Conservation (phyloP, 768 basidiomycete species). For the Boletales sp. region DNA sequence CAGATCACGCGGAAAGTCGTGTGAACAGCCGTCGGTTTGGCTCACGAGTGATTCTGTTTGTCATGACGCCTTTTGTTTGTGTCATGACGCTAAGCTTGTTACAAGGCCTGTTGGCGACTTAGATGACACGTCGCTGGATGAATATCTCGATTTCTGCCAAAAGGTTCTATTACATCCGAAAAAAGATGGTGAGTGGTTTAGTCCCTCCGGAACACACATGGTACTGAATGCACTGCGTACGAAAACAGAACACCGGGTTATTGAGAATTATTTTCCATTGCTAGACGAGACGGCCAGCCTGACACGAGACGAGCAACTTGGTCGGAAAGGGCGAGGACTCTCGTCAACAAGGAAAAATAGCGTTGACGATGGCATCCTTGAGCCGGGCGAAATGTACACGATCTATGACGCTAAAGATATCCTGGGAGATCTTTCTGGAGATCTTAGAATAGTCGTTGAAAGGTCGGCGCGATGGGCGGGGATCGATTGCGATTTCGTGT, state of each 20-base stretch:
- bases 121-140: slow-evolving; percentile 50
- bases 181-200: slow-evolving; percentile 22
- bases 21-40: slow-evolving; percentile 39
- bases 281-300: not conserved
- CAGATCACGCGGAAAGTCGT: slow-evolving; percentile 33
- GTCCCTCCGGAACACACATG: slow-evolving; percentile 12
- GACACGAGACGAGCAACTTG: not conserved
- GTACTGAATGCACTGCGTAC: slow-evolving; percentile 4
- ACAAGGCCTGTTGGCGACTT: slow-evolving; percentile 54
- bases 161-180: slow-evolving; percentile 41
- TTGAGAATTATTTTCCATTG: slow-evolving; percentile 44
- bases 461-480: slow-evolving; percentile 56
- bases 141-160: slow-evolving; percentile 65
- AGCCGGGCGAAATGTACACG: slow-evolving; percentile 58
- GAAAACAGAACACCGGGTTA: slow-evolving; percentile 27
- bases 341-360: slow-evolving; percentile 7
- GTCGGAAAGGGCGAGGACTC: slow-evolving; percentile 5
- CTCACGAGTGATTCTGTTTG: slow-evolving; percentile 45
- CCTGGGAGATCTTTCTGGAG: slow-evolving; percentile 52
- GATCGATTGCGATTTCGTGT: slow-evolving; percentile 48
- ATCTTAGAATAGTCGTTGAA: slow-evolving; percentile 48
- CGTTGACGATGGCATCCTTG: slow-evolving; percentile 16
- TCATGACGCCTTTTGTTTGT: slow-evolving; percentile 13
- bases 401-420: slow-evolving; percentile 70
- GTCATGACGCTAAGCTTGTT: slow-evolving; percentile 1